Evolutionary conservation across 2,329 filamentous ascomycete genomes (phyloP), one percentile per base, ranked within the genome.

Genomic region (Metarhizium rileyi): DNA sequence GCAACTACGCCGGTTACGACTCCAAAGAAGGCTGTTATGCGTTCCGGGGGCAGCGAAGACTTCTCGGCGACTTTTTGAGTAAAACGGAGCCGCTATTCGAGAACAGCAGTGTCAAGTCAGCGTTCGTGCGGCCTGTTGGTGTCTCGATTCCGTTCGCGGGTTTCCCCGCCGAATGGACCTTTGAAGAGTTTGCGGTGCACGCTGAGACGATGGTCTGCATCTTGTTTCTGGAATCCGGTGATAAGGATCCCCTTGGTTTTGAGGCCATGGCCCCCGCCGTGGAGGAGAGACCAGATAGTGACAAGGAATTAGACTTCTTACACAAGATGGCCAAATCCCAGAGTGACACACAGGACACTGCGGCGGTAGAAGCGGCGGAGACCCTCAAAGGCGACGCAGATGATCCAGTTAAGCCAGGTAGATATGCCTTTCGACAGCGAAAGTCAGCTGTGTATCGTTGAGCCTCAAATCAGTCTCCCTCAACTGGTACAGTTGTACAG

Each of bases 41-140:
- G 2, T 57, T 57, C 48, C 46, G 33, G 18, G 55, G 52, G 5
- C 51, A 56, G 20, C 44, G 51, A 14, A 44, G 51, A 3, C 50
- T 54, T 3, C 27, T 56, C 1, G 40, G 44, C 10, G 12, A 28
- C 2, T 53, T 56, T 27, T 20, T 55, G 25, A 20, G 23, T 9
- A 20, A 20, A 10, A 35, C 27, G 18, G 42, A 22, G n/a, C 14
- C 30, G 14, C 8, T 44, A 28, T 46, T 52, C 44, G 27, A 14
- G 28, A 12, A 49, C 23, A 23, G 28, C 3, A 25, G 47, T 9
- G n/a, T 52, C 3, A 18, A 43, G 23, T 22, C 16, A 4, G 50
- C 43, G 4, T 14, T 27, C 16, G 36, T 51, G 20, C 41, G 33
- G 25, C 38, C 47, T 25, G 25, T 25, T 4, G 14, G 7, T 4